These are phyloP conservation scores for Stromatinia cepivora DNA, from an alignment of 2,329 filamentous ascomycete species.

Conservation along the genomic window DNA sequence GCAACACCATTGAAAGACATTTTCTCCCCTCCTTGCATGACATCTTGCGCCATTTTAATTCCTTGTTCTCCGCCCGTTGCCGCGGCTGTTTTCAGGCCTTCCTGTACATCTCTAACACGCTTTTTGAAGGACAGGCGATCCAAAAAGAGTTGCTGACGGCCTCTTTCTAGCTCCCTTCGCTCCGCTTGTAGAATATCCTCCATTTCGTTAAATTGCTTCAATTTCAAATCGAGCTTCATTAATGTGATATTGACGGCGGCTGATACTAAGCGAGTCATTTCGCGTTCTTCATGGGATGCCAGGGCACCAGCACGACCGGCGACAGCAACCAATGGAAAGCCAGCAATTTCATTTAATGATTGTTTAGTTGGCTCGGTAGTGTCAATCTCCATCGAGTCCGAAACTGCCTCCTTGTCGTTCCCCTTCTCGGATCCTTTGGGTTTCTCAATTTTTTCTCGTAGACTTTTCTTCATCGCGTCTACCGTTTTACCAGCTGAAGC, in stretches of 20 bases:
- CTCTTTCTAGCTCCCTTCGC: constrained; percentile 86
- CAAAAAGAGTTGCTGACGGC: constrained; percentile 88
- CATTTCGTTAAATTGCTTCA: constrained; percentile 95
- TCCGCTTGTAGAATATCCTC: constrained; percentile 90
- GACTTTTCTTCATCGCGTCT: constrained; percentile 76
- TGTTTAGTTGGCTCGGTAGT: constrained; percentile 52
- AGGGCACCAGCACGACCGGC: constrained; percentile 84
- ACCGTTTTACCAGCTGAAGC: constrained; percentile 87
- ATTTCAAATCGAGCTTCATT: constrained; percentile 92
- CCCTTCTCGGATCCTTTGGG: constrained; percentile 56
- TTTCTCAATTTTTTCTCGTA: constrained; percentile 76
- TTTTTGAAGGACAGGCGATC: constrained; percentile 89
- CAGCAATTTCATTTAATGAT: constrained; percentile 59
- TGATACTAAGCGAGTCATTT: constrained; percentile 91
- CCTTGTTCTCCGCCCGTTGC: constrained; percentile 44
- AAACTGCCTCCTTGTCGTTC: constrained; percentile 52
- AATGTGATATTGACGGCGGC: constrained; percentile 91
- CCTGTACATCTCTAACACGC: constrained; percentile 79
- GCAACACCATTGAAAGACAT: constrained; percentile 53
- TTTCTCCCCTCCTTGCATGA: constrained; percentile 44
- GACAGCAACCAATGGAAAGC: constrained; percentile 80
- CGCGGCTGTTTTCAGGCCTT: constrained; percentile 58
- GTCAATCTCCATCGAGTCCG: constrained; percentile 65
- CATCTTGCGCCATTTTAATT: constrained; percentile 41
- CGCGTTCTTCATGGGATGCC: constrained; percentile 92